Evolutionary conservation across 306 rosid genomes (phyloP), one percentile per base, ranked within the genome.

Genomic region (Prunus salicina): DNA sequence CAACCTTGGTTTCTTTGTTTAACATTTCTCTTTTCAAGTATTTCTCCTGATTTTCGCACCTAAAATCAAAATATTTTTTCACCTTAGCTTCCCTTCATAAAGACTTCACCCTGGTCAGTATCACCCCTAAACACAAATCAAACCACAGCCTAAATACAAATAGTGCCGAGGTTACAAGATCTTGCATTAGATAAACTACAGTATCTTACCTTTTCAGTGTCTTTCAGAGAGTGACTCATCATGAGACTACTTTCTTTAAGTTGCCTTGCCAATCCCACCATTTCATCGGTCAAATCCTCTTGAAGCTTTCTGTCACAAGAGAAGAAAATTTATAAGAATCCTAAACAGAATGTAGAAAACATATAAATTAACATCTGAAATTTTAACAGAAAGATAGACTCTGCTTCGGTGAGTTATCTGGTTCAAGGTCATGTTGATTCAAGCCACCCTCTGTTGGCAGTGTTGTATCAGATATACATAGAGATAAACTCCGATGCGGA

Each of bases 271-370:
- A 95, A 78, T 74, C 82, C 92, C 78, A 95, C 97, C 97, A 95
- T 92, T 88, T 95, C 97, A 73, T 89, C 97, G 0, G 99, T 92
- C 90, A 95, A 89, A 87, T 88, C 96, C 41, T 95, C 99, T 82
- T 95, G 97, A 82, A 95, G 96, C 85, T 72, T 89, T 80, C 99
- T 93, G 78, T 43, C 3, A 65, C 20, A 34, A 77, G 32, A 72
- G 38, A 75, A 62, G 47, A 72, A 32, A 38, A 15, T 30, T 34
- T 14, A 9, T 64, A 51, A 49, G 34, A 18, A 60, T 68, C 38
- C 13, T 22, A 55, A 5, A 60, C 27, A 55, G 5, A 25, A 66
- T 19, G 49, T 64, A 27, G 25, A 34, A 64, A 34, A 16, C 3
- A 64, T 34, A 27, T 60, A 34, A 30, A 30, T 8, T 63, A 64